Conservation (phyloP, 1,139 yeast genomes). For the Pichia sp. region DNA sequence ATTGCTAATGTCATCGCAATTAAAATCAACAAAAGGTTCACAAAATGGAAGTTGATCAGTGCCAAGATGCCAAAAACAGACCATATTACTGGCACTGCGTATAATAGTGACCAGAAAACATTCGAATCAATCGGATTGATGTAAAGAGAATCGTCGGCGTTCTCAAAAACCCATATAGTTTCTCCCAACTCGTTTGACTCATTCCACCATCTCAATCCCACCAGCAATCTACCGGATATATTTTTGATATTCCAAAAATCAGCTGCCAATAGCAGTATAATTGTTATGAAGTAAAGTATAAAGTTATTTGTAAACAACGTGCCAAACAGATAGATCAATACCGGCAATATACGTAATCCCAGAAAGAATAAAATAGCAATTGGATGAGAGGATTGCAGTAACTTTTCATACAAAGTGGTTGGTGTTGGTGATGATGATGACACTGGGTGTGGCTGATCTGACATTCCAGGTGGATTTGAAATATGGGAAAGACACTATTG, state of each 20-base stretch:
- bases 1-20: constrained; percentile 65
- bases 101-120: constrained; percentile 77
- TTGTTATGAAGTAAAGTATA: constrained; percentile 69
- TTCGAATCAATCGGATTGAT: constrained; percentile 90
- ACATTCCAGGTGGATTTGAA: not conserved
- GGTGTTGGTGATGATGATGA: not conserved
- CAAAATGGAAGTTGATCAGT: constrained; percentile 63
- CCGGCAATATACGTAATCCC: constrained; percentile 54
- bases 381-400: constrained; percentile 73
- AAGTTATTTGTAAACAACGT: constrained; percentile 55
- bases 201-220: constrained; percentile 96
- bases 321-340: constrained; percentile 64
- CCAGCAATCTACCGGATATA: constrained; percentile 80
- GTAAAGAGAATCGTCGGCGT: constrained; percentile 72
- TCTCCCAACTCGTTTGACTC: constrained; percentile 58
- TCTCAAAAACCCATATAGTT: constrained; percentile 83
- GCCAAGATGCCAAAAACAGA: constrained; percentile 65
- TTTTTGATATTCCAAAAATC: constrained; percentile 95
- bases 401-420: constrained; percentile 15
- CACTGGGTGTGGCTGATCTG: not conserved
- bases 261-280: constrained; percentile 68
- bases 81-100: constrained; percentile 75
- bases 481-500: too few species aligned
- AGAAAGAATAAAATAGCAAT: constrained; percentile 61
- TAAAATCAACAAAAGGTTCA: constrained; percentile 57